Evolutionary conservation across 257 asterid genomes (phyloP), one percentile per base, ranked within the genome.

Genomic region (Penstemon barbatus): DNA sequence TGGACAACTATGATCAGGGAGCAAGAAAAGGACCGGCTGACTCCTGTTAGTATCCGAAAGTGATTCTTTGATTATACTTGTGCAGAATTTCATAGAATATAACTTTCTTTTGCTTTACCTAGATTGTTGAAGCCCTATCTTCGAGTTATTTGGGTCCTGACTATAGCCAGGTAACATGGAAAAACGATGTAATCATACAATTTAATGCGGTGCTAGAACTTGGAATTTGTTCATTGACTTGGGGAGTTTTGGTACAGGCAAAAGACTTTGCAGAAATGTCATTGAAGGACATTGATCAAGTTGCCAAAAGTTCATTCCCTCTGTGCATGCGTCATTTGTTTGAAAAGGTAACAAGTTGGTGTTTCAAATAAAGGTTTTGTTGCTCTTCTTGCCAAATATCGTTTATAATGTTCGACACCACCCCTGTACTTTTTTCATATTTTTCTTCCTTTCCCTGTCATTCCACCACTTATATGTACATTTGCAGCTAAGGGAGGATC

Each of bases 251-350:
- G 68, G 54, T 81, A 71, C 91, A 94, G 99, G 93, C 95, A 3
- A 82, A 72, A 66, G 97, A 91, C 19, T 76, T 52, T 63, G 77
- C 83, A 44, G 93, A 87, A 61, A 77, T 89, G 74, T 91, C 97
- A 69, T 70, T 94, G 58, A 82, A 81, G 75, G 99, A 89, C 81
- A 89, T 94, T 61, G 97, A 94, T 83, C 93, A 84, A 80, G 85
- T 89, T 68, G 97, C 97, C 51, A 85, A 79, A 80, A 87, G 82
- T 70, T 91, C 97, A 45, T 94, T 94, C 76, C 99, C 99, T 67
- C 86, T 94, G 72, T 94, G 99, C 82, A 94, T 94, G 99, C 93
- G 88, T n/a, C 93, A 91, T 80, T 81, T 94, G 69, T 94, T 91
- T 76, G 97, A 81, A 11, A 94, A 89, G 96, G 97, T 94, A 65